Conservation (phyloP, 805 yeast genomes). For the Saccharomycopsis fermentans region DNA sequence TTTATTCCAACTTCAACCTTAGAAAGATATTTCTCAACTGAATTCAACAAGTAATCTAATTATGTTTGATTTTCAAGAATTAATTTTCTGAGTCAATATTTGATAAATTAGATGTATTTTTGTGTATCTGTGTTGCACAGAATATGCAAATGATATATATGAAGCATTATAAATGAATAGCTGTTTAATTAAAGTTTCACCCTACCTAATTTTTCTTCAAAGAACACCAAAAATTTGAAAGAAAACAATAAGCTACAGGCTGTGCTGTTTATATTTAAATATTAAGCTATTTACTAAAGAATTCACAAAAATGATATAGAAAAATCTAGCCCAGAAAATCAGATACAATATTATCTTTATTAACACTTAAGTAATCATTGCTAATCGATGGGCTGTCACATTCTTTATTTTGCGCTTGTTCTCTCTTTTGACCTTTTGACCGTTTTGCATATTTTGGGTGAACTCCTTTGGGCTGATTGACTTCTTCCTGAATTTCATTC, state of each 20-base stretch:
- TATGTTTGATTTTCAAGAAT: no score
- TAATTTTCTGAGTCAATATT: no score
- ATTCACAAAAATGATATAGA: not conserved
- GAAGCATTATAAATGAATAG: no score
- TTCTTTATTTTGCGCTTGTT: not conserved
- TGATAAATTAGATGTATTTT: no score
- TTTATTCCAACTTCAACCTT: not conserved
- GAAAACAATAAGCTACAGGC: no score
- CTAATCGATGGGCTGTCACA: not conserved
- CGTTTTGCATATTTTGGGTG: not conserved
- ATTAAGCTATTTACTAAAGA: not conserved
- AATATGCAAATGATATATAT: no score
- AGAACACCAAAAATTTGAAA: not conserved
- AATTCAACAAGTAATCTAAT: not conserved
- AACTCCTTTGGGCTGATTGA: not conserved
- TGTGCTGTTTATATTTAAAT: not conserved
- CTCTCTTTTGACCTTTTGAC: not conserved
- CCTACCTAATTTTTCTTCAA: not conserved
- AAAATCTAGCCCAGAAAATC: not conserved
- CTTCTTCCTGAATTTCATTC: not conserved
- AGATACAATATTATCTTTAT: not conserved
- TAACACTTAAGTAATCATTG: not conserved
- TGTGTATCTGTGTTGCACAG: no score
- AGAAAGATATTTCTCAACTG: not conserved
- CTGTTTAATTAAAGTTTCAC: no score